phyloP scores from a whole-genome alignment of 1,284 basidiomycete species.

The Cutaneotrichosporon sp. region DNA sequence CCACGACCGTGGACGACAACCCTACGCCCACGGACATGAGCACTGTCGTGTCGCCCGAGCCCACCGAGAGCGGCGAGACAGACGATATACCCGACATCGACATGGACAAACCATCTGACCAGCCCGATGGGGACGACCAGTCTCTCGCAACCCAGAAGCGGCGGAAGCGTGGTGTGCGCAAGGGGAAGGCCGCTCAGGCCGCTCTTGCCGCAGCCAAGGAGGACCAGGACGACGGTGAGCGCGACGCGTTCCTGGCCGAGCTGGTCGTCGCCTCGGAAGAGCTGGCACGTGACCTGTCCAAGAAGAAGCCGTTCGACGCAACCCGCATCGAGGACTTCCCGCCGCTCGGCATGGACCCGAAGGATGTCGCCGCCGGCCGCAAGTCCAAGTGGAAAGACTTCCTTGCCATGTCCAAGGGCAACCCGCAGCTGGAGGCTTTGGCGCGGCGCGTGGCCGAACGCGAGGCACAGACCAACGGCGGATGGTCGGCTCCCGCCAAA shows the following conservation, averaged over 20 bases:
- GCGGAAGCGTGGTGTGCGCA: conserved; percentile 47
- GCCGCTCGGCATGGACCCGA: conserved; percentile 41
- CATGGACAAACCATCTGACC: conserved; percentile 1
- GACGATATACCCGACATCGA: conserved; percentile 11
- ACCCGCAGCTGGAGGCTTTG: conserved; percentile 46
- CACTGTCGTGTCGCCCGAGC: conserved; percentile 30
- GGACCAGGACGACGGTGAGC: conserved; percentile 29
- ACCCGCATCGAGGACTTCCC: conserved; percentile 42
- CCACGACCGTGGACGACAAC: conserved; percentile 39
- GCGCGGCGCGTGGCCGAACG: conserved; percentile 42
- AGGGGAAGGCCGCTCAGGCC: conserved; percentile 49
- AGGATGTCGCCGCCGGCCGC: conserved; percentile 37
- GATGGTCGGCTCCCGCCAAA: conserved; percentile 46
- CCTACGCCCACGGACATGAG: conserved; percentile 35
- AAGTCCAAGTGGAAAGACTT: conserved; percentile 47
- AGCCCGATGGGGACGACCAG: conserved; percentile 26
- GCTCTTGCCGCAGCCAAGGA: conserved; percentile 32
- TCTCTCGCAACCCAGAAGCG: conserved; percentile 42
- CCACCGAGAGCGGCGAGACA: conserved; percentile 12
- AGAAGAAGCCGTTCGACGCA: conserved; percentile 31
- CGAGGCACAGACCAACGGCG: conserved; percentile 29
- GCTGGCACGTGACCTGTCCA: conserved; percentile 69
- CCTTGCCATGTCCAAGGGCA: conserved; percentile 40
- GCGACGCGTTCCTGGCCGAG: conserved; percentile 55
- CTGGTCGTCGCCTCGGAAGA: conserved; percentile 74